phyloP scores from a whole-genome alignment of 306 rosid species.

The Pyrus betulifolia region DNA sequence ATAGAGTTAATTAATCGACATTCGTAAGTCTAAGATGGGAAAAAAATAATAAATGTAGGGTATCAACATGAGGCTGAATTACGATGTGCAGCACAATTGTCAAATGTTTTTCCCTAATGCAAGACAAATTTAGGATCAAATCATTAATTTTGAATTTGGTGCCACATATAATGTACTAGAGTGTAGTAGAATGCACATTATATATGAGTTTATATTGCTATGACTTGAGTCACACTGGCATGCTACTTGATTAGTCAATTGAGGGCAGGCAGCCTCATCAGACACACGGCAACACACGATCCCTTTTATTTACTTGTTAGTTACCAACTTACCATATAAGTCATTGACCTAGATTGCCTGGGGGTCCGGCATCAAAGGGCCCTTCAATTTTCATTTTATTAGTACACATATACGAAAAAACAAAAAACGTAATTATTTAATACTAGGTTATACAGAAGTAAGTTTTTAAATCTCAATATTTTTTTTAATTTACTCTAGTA shows the following conservation, averaged over 20 bases:
- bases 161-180: background rate
- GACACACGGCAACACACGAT: background rate
- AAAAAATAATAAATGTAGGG: background rate
- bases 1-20: too few relatives aligned
- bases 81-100: background rate
- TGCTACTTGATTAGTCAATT: background rate
- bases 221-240: background rate
- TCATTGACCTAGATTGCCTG: too few relatives aligned
- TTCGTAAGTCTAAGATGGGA: background rate
- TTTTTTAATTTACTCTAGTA: too few relatives aligned
- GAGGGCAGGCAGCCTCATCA: background rate
- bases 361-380: too few relatives aligned
- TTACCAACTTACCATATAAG: too few relatives aligned
- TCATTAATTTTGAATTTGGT: background rate
- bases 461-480: too few relatives aligned
- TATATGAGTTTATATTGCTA: background rate
- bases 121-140: background rate
- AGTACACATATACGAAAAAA: too few relatives aligned
- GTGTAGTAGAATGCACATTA: background rate
- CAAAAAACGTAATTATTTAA: too few relatives aligned
- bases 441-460: too few relatives aligned
- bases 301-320: too few relatives aligned
- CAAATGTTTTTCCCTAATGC: background rate
- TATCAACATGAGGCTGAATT: background rate
- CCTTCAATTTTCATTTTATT: too few relatives aligned